Conservation (phyloP, 768 basidiomycete genomes). For the Roridomyces roridus region DNA sequence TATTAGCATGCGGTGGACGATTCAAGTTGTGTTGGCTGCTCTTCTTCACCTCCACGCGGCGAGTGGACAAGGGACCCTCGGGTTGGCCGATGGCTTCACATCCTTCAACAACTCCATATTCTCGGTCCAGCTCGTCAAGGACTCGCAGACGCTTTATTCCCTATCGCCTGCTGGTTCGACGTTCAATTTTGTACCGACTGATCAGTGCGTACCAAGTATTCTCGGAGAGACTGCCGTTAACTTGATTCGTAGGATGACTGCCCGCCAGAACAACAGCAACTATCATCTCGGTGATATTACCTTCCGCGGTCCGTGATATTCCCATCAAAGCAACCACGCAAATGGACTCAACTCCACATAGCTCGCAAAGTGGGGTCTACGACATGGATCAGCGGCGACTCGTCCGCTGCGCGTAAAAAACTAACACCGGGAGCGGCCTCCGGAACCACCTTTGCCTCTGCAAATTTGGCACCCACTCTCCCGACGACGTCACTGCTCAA, state of each 20-base stretch:
- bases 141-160: constrained; percentile 64
- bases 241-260: constrained; percentile 40
- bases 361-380: constrained; percentile 51
- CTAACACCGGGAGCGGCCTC: constrained; percentile 45
- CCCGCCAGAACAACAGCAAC: constrained; percentile 51
- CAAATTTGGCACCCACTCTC: constrained; percentile 55
- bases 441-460: constrained; percentile 53
- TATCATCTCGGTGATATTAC: constrained; percentile 65
- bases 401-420: constrained; percentile 45
- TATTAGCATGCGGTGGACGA: constrained; percentile 18
- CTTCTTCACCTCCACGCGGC: constrained; percentile 16
- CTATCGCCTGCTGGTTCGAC: constrained; percentile 43
- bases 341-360: background rate
- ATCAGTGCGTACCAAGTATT: constrained; percentile 31
- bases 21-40: constrained; percentile 11
- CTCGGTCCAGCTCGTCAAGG: constrained; percentile 54
- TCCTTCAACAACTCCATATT: constrained; percentile 53
- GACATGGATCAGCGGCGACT: constrained; percentile 53
- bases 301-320: constrained; percentile 41
- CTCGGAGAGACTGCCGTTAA: background rate
- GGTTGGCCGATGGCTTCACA: constrained; percentile 53
- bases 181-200: constrained; percentile 60
- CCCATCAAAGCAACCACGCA: too few relatives aligned
- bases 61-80: constrained; percentile 43
- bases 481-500: constrained; percentile 50